phyloP scores from a whole-genome alignment of 192 early-diverging fungal genomes.

The Rhizoclosmatium globosum region DNA sequence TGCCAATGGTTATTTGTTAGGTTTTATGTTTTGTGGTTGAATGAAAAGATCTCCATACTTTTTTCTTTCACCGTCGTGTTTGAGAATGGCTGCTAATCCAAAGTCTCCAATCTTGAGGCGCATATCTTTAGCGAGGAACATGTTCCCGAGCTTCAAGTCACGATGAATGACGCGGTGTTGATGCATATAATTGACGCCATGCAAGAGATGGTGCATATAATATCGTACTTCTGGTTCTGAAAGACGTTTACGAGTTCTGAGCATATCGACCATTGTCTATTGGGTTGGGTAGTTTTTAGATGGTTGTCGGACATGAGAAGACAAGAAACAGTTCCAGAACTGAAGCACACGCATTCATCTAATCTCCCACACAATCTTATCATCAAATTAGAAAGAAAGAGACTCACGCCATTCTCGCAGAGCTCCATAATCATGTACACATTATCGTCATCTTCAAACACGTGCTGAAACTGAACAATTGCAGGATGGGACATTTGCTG shows the following conservation, averaged over 20 bases:
- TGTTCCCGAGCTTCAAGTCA: conserved; percentile 95
- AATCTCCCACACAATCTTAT: not conserved
- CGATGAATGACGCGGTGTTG: conserved; percentile 83
- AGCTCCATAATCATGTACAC: conserved; percentile 93
- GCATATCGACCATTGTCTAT: conserved; percentile 85
- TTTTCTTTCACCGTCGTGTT: conserved; percentile 85
- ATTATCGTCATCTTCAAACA: conserved; percentile 88
- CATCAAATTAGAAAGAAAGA: not conserved
- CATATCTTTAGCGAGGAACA: conserved; percentile 85
- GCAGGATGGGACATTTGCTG: conserved; percentile 73
- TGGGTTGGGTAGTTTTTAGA: not conserved
- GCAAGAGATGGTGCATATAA: conserved; percentile 83
- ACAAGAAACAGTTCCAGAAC: not conserved
- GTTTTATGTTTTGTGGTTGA: not conserved
- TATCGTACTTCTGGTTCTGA: conserved; percentile 91
- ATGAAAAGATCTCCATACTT: conserved; percentile 58
- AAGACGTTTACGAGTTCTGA: conserved; percentile 77
- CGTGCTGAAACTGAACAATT: conserved; percentile 81
- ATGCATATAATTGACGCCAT: conserved; percentile 86
- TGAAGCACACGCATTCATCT: not conserved
- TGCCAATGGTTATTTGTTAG: conserved; percentile 35
- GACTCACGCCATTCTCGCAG: conserved; percentile 81
- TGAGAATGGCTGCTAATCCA: conserved; percentile 87
- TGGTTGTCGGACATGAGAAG: conserved; percentile 10
- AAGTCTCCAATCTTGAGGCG: conserved; percentile 95